Evolutionary conservation across 2,329 filamentous ascomycete genomes (phyloP), one percentile per base, ranked within the genome.

Genomic region (Neophaeococcomyces aloes): DNA sequence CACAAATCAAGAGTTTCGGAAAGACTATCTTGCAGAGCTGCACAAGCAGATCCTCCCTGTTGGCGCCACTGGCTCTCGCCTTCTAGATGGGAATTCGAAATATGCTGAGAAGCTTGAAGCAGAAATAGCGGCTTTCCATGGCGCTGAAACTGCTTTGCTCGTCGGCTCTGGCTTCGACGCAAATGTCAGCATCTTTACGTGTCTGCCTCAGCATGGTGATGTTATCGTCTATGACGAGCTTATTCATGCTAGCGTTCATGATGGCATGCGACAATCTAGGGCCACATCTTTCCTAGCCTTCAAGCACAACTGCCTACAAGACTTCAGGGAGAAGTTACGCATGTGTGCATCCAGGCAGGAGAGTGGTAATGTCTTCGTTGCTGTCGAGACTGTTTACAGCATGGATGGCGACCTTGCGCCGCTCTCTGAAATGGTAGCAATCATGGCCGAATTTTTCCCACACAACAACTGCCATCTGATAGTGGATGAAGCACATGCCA

Each of bases 371-470:
- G 69, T 86, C 2, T 83, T 86, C 51, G 59, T 86, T n/a, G 76
- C 76, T 0, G 68, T 85, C 0, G 82, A 86, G 52, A 75, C 73
- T 0, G 67, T 86, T 0, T 89, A 91, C 59, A 87, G 82, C 58
- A 91, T 91, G 85, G 84, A 89, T 42, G 85, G 85, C 0, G 83
- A 88, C 52, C 63, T 85, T 14, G 75, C 75, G 0, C 81, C 80
- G 0, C 63, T 91, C 8, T 54, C 57, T 8, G 70, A 77, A 4
- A 74, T 88, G 14, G 69, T 82, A 1, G 59, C 68, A 0, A 65
- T 74, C 3, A 71, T 82, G 0, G 70, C 81, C 31, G 59, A 64
- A 1, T 54, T 72, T 0, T 61, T 86, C 0, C 75, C 79, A 0
- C 47, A 48, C 0, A 69, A 69, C 0, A 84, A 83, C 48, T 67